phyloP scores from a whole-genome alignment of 202 grass and related monocot species.

The Alloteropsis angusta region DNA sequence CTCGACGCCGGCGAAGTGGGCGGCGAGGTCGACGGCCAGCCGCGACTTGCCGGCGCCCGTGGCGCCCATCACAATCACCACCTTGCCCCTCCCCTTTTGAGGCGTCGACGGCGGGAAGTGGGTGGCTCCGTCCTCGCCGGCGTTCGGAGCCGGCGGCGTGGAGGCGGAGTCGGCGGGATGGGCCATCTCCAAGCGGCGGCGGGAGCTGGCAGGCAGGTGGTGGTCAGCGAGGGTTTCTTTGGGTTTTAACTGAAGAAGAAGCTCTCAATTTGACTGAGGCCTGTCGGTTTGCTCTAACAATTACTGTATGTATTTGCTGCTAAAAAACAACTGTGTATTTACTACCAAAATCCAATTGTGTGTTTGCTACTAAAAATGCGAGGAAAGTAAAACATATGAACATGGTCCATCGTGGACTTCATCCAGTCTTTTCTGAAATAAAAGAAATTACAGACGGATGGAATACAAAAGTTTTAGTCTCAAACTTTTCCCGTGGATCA shows the following conservation, averaged over 20 bases:
- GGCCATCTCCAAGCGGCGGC: constrained; percentile 20
- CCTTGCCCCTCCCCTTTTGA: constrained; percentile 30
- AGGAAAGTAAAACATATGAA: neutral
- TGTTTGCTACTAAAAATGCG: neutral
- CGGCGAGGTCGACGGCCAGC: constrained; percentile 72
- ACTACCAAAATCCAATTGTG: neutral
- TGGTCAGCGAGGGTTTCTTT: neutral
- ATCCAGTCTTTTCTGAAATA: neutral
- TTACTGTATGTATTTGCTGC: too few relatives aligned
- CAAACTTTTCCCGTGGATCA: neutral
- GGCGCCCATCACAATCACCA: constrained; percentile 83
- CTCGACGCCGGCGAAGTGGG: constrained; percentile 60
- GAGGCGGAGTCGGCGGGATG: neutral
- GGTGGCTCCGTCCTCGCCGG: neutral
- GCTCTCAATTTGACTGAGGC: too few relatives aligned
- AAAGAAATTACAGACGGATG: neutral
- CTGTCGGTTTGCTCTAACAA: too few relatives aligned
- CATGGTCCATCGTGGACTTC: neutral
- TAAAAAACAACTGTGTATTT: neutral
- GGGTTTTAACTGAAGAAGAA: too few relatives aligned
- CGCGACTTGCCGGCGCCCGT: constrained; percentile 92
- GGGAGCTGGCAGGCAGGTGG: neutral
- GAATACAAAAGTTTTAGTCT: neutral
- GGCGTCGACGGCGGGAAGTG: neutral
- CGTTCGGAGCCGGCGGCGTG: neutral